These are phyloP conservation scores for Bonia amplexicaulis DNA, from an alignment of 176 grass and related monocot genomes.

Conservation along the genomic window DNA sequence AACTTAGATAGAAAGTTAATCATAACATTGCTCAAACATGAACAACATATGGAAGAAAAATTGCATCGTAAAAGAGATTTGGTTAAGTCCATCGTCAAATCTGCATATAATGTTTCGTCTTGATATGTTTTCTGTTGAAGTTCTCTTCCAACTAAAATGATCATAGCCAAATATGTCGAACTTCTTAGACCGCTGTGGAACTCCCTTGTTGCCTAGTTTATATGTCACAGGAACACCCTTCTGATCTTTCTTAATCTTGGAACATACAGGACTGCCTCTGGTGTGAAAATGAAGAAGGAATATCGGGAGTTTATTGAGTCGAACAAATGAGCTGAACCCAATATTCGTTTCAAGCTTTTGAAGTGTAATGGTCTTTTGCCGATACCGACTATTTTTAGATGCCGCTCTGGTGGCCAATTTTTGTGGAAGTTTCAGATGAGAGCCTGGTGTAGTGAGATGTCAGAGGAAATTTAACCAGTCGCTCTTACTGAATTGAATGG, in stretches of 20 bases:
- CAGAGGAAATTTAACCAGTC: conserved; percentile 22
- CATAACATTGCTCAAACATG: not conserved
- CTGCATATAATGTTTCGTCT: not conserved
- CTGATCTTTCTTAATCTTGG: conserved; percentile 32
- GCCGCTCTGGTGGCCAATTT: conserved; percentile 29
- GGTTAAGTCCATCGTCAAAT: not conserved
- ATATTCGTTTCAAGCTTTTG: conserved; percentile 1
- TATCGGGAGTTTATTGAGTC: conserved; percentile 83
- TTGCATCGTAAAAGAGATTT: not conserved
- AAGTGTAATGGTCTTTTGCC: not conserved
- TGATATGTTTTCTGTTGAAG: not conserved
- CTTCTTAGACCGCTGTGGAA: not conserved
- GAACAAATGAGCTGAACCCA: conserved; percentile 58
- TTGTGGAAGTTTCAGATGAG: conserved; percentile 29
- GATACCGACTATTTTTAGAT: conserved; percentile 3
- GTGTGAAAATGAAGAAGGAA: conserved; percentile 99
- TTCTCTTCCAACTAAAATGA: not conserved
- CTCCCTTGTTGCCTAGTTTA: not conserved
- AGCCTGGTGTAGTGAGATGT: not conserved
- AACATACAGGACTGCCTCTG: conserved; percentile 69
- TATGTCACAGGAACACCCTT: not conserved
- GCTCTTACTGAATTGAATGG: conserved; percentile 12
- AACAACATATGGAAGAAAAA: not conserved
- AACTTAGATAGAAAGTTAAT: not conserved
- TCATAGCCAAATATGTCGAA: not conserved